These are phyloP conservation scores for Areca catechu DNA, from an alignment of 176 grass and related monocot species.

Conservation along the genomic window DNA sequence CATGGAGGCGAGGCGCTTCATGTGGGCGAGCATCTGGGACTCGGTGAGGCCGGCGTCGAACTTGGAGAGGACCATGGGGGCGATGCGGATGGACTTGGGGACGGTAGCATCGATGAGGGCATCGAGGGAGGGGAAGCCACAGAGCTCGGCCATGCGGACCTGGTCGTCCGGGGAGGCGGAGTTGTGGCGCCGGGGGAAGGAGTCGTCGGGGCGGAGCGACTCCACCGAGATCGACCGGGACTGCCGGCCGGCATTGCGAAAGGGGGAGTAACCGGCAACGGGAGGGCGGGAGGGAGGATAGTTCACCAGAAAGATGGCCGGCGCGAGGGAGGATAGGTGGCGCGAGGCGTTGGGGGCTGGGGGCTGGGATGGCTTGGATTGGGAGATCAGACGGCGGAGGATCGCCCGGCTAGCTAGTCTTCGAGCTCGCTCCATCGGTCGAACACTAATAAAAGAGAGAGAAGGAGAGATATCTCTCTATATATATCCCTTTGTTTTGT, in stretches of 20 bases:
- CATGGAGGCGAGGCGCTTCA: constrained; percentile 57
- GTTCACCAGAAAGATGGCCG: constrained; percentile 8
- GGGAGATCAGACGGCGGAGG: constrained; percentile 62
- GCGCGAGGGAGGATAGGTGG: constrained; percentile 13
- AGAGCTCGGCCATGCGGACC: constrained; percentile 60
- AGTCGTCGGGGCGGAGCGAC: constrained; percentile 72
- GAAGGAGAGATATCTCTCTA: not conserved
- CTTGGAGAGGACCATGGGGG: constrained; percentile 26
- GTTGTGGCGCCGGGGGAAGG: constrained; percentile 88
- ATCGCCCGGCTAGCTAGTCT: constrained; percentile 62
- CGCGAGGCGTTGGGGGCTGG: not conserved
- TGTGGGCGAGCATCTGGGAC: constrained; percentile 83
- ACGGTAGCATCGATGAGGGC: constrained; percentile 67
- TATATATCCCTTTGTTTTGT: not conserved
- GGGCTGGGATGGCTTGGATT: constrained; percentile 19
- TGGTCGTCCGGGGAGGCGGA: constrained; percentile 74
- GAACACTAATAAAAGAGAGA: not conserved
- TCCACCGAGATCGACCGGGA: constrained; percentile 27
- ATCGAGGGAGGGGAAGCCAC: constrained; percentile 59
- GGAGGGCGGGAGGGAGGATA: not conserved
- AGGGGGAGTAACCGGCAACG: not conserved
- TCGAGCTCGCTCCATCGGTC: constrained; percentile 70
- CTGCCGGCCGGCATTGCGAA: constrained; percentile 33
- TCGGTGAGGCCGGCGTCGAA: constrained; percentile 82
- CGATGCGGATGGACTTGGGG: constrained; percentile 31